Evolutionary conservation across 192 early-diverging fungal genomes (phyloP).

Genomic region (Backusella mclennaniae): DNA sequence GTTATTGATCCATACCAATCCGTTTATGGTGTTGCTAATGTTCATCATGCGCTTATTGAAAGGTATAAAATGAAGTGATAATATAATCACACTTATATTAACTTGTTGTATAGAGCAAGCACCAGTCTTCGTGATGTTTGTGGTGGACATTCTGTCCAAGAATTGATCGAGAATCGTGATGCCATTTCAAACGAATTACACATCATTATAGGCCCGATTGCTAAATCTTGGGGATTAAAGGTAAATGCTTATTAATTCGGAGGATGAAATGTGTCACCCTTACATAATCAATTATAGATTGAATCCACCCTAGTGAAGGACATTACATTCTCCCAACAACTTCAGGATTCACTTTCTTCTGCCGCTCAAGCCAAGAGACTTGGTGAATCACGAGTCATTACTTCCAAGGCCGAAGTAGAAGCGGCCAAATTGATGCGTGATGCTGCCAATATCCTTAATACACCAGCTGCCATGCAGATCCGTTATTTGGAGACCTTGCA

Average conservation of each 20-base stretch:
- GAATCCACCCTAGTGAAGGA: conserved; percentile 89
- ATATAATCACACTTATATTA: not conserved
- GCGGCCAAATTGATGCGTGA: conserved; percentile 89
- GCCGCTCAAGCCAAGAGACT: conserved; percentile 88
- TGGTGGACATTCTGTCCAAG: conserved; percentile 80
- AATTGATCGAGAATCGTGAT: conserved; percentile 86
- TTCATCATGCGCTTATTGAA: conserved; percentile 74
- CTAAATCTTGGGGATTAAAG: conserved; percentile 76
- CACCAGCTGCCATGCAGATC: conserved; percentile 70
- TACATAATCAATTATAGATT: conserved; percentile 30
- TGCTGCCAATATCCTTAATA: conserved; percentile 89
- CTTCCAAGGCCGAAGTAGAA: conserved; percentile 73
- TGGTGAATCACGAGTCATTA: conserved; percentile 87
- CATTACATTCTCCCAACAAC: conserved; percentile 67
- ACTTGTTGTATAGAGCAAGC: conserved; percentile 54
- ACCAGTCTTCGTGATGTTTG: conserved; percentile 84
- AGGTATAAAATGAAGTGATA: conserved; percentile 37
- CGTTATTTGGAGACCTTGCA: conserved; percentile 85
- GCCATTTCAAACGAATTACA: conserved; percentile 82
- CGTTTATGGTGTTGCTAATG: conserved; percentile 75
- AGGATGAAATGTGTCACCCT: not conserved
- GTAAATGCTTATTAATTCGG: conserved; percentile 28
- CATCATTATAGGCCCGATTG: conserved; percentile 79
- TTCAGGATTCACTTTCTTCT: conserved; percentile 81
- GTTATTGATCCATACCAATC: conserved; percentile 76